Evolutionary conservation across 495 filamentous ascomycete species (phyloP).

Genomic region (Neurospora sp.): DNA sequence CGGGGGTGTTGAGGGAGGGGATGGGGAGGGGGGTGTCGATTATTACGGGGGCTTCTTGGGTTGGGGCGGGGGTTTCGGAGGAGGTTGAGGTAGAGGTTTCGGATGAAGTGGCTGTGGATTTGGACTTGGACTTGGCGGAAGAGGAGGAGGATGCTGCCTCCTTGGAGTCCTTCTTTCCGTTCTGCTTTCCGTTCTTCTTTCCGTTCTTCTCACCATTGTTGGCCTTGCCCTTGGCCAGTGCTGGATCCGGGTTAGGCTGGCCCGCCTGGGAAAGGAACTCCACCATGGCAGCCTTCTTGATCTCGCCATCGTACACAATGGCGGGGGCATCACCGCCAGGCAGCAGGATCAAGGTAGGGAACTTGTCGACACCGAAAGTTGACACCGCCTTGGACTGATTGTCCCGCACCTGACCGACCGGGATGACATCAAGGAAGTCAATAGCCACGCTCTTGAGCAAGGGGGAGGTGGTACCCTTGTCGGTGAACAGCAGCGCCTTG

Average conservation of each 20-base stretch:
- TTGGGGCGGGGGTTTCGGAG: conserved; percentile 24
- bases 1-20: conserved; percentile 32
- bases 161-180: conserved; percentile 40
- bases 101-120: neutral
- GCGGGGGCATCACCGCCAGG: conserved; percentile 60
- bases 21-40: conserved; percentile 47
- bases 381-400: conserved; percentile 66
- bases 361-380: conserved; percentile 64
- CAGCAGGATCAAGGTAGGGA: conserved; percentile 72
- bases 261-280: conserved; percentile 74
- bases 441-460: conserved; percentile 77
- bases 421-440: conserved; percentile 77
- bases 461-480: conserved; percentile 80
- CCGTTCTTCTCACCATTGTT: conserved; percentile 9
- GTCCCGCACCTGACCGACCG: conserved; percentile 74
- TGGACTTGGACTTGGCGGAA: conserved; percentile 28
- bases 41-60: conserved; percentile 32
- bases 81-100: conserved; percentile 28
- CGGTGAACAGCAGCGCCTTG: conserved; percentile 88
- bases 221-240: conserved; percentile 30
- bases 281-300: conserved; percentile 75
- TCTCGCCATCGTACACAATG: conserved; percentile 68
- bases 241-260: conserved; percentile 58
- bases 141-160: conserved; percentile 37
- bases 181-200: too few relatives aligned